Evolutionary conservation across 129 eudicot species (phyloP).

Genomic region (Cynara cardunculus): DNA sequence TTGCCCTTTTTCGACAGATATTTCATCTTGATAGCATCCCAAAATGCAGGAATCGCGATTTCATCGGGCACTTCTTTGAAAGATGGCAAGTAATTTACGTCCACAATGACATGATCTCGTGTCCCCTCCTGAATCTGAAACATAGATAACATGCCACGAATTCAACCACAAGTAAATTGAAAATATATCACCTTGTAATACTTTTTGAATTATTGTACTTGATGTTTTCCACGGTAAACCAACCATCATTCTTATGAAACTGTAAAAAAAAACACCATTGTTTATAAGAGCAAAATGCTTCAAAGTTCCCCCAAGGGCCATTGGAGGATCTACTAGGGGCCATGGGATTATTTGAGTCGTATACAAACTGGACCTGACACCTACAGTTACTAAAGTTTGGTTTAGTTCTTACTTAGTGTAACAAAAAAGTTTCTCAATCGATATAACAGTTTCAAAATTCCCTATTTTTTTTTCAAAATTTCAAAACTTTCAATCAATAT

Average conservation of each 20-base stretch:
- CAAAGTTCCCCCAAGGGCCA: too few relatives aligned
- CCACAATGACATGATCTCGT: slow-evolving; percentile 91
- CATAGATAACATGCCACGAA: neutral
- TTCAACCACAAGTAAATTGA: neutral
- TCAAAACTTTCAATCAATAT: too few relatives aligned
- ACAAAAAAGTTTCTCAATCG: too few relatives aligned
- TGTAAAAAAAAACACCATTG: neutral
- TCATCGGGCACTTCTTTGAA: slow-evolving; percentile 90
- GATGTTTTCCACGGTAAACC: neutral
- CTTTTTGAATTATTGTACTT: neutral
- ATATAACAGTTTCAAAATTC: too few relatives aligned
- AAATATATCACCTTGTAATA: neutral
- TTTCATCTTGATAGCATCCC: slow-evolving; percentile 82
- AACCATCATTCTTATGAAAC: neutral
- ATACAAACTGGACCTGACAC: too few relatives aligned
- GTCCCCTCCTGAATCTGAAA: slow-evolving; percentile 82
- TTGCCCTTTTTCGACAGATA: slow-evolving; percentile 28
- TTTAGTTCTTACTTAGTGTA: too few relatives aligned
- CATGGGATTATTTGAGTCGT: too few relatives aligned
- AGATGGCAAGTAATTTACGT: slow-evolving; percentile 91
- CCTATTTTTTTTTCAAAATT: too few relatives aligned
- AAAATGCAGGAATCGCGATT: slow-evolving; percentile 81
- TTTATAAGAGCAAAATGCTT: neutral
- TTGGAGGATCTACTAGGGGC: too few relatives aligned
- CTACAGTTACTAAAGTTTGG: too few relatives aligned